phyloP scores from a whole-genome alignment of 106 monocot genomes.

The Dendrobium officinale region DNA sequence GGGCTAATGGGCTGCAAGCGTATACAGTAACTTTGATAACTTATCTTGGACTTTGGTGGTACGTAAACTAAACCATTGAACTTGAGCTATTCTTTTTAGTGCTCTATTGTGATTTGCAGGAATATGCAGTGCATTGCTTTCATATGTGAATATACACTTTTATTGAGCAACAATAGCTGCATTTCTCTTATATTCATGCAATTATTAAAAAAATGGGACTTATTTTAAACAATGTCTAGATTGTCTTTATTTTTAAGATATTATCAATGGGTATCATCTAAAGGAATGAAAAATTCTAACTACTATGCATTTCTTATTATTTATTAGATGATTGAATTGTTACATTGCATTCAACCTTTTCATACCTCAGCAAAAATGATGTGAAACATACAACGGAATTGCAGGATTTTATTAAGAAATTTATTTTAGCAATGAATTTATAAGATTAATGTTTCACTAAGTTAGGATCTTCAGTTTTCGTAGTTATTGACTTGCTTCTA shows the following conservation, averaged over 20 bases:
- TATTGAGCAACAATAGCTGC: background rate
- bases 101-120: background rate
- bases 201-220: background rate
- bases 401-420: too few relatives aligned
- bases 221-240: background rate
- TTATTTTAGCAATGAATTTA: too few relatives aligned
- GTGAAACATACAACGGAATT: too few relatives aligned
- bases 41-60: constrained; percentile 92
- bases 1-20: constrained; percentile 95
- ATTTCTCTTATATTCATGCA: background rate
- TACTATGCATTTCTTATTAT: background rate
- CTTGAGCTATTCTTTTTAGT: background rate
- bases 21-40: constrained; percentile 85
- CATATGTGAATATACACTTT: background rate
- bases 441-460: too few relatives aligned
- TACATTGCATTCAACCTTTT: background rate
- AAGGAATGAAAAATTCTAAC: background rate
- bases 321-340: background rate
- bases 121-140: background rate
- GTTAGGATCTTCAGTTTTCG: too few relatives aligned
- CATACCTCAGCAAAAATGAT: background rate
- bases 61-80: constrained; percentile 11
- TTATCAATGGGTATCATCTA: background rate
- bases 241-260: background rate
- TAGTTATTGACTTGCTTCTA: too few relatives aligned